Conservation (phyloP, 495 filamentous ascomycete genomes). For the Neurospora sp. region DNA sequence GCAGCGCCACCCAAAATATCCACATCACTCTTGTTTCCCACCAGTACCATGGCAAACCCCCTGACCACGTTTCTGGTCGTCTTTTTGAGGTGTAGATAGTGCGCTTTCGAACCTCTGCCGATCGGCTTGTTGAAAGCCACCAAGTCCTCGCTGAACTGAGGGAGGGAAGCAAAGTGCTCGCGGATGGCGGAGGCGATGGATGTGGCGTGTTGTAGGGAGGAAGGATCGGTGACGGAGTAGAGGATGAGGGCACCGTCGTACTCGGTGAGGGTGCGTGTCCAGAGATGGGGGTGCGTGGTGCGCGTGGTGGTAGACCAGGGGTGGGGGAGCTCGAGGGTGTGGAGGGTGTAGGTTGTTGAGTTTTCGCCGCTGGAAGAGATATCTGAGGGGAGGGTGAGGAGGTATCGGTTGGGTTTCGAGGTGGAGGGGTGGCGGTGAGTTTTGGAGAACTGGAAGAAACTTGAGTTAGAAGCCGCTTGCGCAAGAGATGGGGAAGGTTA, state of each 20-base stretch:
- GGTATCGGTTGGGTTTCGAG: conserved; percentile 24
- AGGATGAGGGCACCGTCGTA: conserved; percentile 24
- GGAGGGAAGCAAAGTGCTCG: conserved; percentile 9
- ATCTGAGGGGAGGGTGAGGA: conserved; percentile 19
- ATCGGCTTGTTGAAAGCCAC: not conserved
- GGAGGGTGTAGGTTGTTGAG: conserved; percentile 22
- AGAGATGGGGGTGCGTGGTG: not conserved
- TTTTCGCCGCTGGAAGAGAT: not conserved
- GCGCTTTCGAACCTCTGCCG: not conserved
- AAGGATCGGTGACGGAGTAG: conserved; percentile 26
- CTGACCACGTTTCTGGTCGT: not conserved
- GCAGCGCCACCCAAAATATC: not conserved
- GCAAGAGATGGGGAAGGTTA: not conserved
- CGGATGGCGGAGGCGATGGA: conserved; percentile 23
- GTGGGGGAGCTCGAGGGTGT: conserved; percentile 31
- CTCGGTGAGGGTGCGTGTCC: conserved; percentile 31
- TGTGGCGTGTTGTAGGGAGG: conserved; percentile 21
- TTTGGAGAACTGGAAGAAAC: not conserved
- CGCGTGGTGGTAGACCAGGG: not conserved
- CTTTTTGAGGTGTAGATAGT: not conserved
- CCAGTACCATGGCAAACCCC: conserved; percentile 25
- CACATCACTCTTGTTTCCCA: conserved; percentile 27
- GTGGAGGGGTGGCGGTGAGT: conserved; percentile 5
- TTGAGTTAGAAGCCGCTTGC: not conserved
- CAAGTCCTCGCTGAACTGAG: not conserved